Base-by-base conservation (phyloP, 129 eudicot species). In the Lactuca sativa region DNA sequence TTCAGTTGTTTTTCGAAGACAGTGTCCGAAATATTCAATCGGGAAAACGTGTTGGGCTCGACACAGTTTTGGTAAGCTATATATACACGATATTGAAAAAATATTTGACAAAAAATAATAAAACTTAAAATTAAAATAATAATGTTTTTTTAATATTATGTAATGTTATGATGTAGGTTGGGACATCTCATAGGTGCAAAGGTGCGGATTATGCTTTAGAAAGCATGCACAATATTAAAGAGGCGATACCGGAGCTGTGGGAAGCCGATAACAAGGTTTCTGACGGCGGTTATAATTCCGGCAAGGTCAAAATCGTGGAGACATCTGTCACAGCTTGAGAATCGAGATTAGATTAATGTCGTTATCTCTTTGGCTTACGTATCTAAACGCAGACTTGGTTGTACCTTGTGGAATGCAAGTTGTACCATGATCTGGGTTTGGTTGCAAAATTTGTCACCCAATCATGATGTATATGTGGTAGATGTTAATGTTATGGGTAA, bases 191-290 rank as follows among this genome's bases (percentile, higher is more conserved):
- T 14, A 84, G 96, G 37, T 80, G 82, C 76, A 89, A 89, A 86
- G 98, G 96, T 18, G 96, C 98, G 25, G 96, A 92, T 82, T 92
- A 89, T 14, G 96, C 88, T 9, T 64, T 92, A 43, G 98, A 89
- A 76, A 92, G 95, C 85, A 92, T 92, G 30, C 98, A 92, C 74
- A 89, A 92, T 71, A 65, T 92, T 0, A 76, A 85, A 74, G 98
- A 92, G 77, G 96, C 96, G 17, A 67, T 92, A 12, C 98, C 98
- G 3, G 92, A 89, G 81, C 86, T 92, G 0, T 92, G 98, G 95
- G 89, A 82, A 43, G 72, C 78, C 2, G 84, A 79, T 6, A 65
- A 73, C 16, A 81, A 74, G 67, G 64, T 74, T 3, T 15, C 86
- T 1, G 88, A 79, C 43, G 88, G 77, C 49, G 77, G 67, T 59